These are phyloP conservation scores for Colletotrichum cuscutae DNA, from an alignment of 2,329 filamentous ascomycete genomes.

Conservation along the genomic window DNA sequence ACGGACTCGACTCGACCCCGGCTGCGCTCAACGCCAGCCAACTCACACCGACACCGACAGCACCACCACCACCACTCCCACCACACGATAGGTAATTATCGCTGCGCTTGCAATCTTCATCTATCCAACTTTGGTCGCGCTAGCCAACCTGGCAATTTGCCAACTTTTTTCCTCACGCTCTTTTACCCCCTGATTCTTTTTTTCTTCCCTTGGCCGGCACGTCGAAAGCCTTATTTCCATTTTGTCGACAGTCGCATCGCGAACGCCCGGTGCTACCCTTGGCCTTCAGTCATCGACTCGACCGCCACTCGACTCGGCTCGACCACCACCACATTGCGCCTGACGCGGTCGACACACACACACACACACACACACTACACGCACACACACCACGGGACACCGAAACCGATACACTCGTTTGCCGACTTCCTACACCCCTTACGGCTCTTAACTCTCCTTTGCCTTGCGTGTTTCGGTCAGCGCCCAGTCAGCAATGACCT, in stretches of 20 bases:
- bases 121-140: constrained; percentile 19
- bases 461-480: constrained; percentile 13
- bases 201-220: not conserved
- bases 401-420: constrained; percentile 22
- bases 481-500: constrained; percentile 39
- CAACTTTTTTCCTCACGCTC: constrained; percentile 29
- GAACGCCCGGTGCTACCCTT: not conserved
- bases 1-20: constrained; percentile 21
- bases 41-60: constrained; percentile 32
- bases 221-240: not conserved
- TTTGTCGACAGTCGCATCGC: constrained; percentile 12
- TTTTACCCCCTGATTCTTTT: constrained; percentile 22
- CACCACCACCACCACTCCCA: not conserved
- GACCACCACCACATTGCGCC: constrained; percentile 17
- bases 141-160: constrained; percentile 29
- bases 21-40: constrained; percentile 32
- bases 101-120: constrained; percentile 22
- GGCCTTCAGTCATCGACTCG: not conserved
- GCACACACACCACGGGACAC: not conserved
- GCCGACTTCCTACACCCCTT: not conserved
- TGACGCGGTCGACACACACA: constrained; percentile 8
- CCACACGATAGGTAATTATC: constrained; percentile 16
- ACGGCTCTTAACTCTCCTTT: constrained; percentile 9
- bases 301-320: constrained; percentile 10
- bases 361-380: not conserved